Evolutionary conservation across 2,329 filamentous ascomycete species (phyloP), one percentile per base, ranked within the genome.

Genomic region (Claviceps paspali): DNA sequence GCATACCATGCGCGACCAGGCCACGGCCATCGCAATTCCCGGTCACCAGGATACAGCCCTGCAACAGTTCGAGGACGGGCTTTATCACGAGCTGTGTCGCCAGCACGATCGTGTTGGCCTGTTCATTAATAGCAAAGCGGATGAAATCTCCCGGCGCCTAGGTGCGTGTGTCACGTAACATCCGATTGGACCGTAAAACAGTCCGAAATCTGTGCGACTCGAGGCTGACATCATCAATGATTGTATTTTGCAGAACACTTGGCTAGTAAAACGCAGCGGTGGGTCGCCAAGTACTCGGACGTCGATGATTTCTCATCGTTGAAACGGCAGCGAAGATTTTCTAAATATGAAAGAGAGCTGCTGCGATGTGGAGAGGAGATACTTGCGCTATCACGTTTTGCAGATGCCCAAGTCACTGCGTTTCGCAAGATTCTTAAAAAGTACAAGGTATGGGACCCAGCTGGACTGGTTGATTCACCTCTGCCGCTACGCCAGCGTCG

Each of bases 351-450:
- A 45, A 59, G 64, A 14, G 62, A 68, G 14, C 51, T 71, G 3
- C 53, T 69, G 29, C 61, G 63, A 38, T 82, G 79, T 44, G 76
- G 77, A 32, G 73, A 83, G 45, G 83, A 91, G 44, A 75, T 84
- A 38, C 69, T 73, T 38, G 71, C 73, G 4, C 64, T 91, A 5
- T 70, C 73, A 26, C 74, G 82, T 29, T 92, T 88, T 48, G 72
- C 79, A 44, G 68, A 71, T 41, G 79, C 80, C 2, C 84, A 92
- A 52, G 67, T 77, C 8, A 72, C 79, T 4, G 84, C 80, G 4
- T 87, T 92, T 49, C 72, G 74, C 38, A 92, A 92, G 59, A 78
- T 92, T 27, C 62, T 87, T 24, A 91, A 88, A 55, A 92, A 92
- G 53, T 88, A 91, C 59, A 71, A 67, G 64, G 72, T 73, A 30